Base-by-base conservation (phyloP, 495 filamentous ascomycete species). In the Corynascus novoguineensis region DNA sequence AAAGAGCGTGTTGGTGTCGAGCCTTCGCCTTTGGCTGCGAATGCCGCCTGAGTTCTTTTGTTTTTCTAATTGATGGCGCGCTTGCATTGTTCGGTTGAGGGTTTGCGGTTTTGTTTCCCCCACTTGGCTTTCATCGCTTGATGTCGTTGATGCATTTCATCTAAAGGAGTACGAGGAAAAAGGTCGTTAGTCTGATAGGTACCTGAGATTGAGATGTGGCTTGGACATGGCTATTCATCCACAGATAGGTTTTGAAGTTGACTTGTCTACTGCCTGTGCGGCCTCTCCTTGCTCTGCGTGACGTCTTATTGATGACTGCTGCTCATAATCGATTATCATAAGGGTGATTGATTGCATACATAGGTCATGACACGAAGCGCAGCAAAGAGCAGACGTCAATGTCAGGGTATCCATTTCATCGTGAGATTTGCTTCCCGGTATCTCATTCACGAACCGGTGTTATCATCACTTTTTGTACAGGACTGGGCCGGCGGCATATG, bases 1-100 rank as follows among this genome's bases (percentile, higher is more conserved):
- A 96, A 93, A 80, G 91, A 97, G 80, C 83, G 93, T 57, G 91
- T 97, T 19, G 93, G 88, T 64, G 93, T 97, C 28, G 83, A 83
- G 68, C 89, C 89, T 25, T 71, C 81, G 58, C 81, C 72, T 22
- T 64, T 77, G 45, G 75, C 51, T 25, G 40, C 75, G 11, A 72
- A 70, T 40, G 58, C 70, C 44, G 56, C 69, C 46, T 76, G 63
- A 63, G 44, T 50, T 37, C 37, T 56, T 40, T 25, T n/a, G n/a
- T n/a, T n/a, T n/a, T n/a, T n/a, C n/a, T n/a, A n/a, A 28, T 50
- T 50, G 2, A 19, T 50, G 15, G 47, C 10, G 52, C 47, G 27
- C 29, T 37, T 35, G n/a, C 41, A 46, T 44, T 28, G 21, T 35
- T 54, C n/a, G 48, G 47, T 58, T 12, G n/a, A 44, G 48, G 53